phyloP scores from a whole-genome alignment of 768 basidiomycete species.

The Fomitopsis pulvina region DNA sequence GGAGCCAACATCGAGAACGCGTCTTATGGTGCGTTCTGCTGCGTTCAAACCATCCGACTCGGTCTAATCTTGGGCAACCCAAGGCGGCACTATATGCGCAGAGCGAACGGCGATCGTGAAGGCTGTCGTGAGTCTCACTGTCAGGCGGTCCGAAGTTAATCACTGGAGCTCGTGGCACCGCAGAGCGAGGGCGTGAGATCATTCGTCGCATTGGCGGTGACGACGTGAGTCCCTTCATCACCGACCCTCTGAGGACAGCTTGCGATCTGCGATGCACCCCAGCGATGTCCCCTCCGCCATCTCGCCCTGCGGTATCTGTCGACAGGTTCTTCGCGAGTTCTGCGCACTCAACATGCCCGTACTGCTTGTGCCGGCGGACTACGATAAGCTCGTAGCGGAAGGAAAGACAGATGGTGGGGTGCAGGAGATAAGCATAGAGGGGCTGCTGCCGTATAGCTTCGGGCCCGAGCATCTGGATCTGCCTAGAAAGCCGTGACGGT shows the following conservation, averaged over 20 bases:
- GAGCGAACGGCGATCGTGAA: slow-evolving; percentile 95
- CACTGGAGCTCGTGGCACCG: background rate
- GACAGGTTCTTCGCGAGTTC: slow-evolving; percentile 87
- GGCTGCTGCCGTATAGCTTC: slow-evolving; percentile 80
- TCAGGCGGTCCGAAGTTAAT: background rate
- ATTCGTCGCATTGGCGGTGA: slow-evolving; percentile 77
- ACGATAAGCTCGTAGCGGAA: slow-evolving; percentile 33
- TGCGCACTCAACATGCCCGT: slow-evolving; percentile 69
- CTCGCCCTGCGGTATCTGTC: slow-evolving; percentile 92
- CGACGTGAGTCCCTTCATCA: slow-evolving; percentile 45
- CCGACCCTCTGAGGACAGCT: background rate
- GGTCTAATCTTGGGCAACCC: background rate
- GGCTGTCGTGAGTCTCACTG: slow-evolving; percentile 60
- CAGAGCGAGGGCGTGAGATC: slow-evolving; percentile 74
- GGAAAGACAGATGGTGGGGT: slow-evolving; percentile 45
- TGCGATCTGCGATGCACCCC: background rate
- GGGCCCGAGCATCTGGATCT: slow-evolving; percentile 76
- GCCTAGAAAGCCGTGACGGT: slow-evolving; percentile 22
- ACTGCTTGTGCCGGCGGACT: slow-evolving; percentile 62
- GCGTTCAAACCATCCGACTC: background rate
- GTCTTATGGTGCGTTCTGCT: slow-evolving; percentile 56
- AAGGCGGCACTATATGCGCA: slow-evolving; percentile 89
- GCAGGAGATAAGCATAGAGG: slow-evolving; percentile 59
- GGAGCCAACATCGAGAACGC: slow-evolving; percentile 96
- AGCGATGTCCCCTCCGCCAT: slow-evolving; percentile 65